Percentiles rank a stretch among this genome's conserved stretches.
Conservation (phyloP, 73 alveolate genomes). For the Paramecium sonneborni region DNA sequence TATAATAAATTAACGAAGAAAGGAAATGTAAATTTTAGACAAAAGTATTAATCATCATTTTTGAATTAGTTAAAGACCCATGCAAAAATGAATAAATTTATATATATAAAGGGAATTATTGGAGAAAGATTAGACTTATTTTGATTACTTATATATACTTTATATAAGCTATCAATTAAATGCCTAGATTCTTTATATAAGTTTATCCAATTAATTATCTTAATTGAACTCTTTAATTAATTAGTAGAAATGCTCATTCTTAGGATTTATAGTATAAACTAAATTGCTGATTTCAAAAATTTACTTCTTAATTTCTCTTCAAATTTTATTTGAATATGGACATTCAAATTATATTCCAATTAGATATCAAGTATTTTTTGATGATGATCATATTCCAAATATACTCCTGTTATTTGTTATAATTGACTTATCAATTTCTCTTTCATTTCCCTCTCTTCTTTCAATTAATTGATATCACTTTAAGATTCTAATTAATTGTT, state of each 20-base stretch:
- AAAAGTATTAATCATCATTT: conserved; percentile 78
- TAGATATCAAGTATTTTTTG: neutral
- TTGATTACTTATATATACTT: neutral
- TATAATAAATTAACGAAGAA: conserved; percentile 90
- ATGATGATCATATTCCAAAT: neutral
- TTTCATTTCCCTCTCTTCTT: neutral
- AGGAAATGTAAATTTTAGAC: conserved; percentile 74
- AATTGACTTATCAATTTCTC: neutral
- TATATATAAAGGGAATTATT: conserved; percentile 75
- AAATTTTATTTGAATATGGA: neutral
- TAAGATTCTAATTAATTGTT: neutral
- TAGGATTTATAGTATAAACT: neutral
- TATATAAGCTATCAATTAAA: neutral
- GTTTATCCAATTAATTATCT: neutral
- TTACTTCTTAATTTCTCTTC: conserved; percentile 15
- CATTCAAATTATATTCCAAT: neutral
- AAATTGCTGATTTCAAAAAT: neutral
- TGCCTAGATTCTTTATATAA: neutral
- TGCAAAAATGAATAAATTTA: conserved; percentile 67
- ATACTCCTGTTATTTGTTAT: neutral
- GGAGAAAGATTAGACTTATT: conserved; percentile 48
- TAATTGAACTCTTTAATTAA: neutral
- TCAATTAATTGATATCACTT: neutral
- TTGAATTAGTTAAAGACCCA: conserved; percentile 76
- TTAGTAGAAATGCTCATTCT: neutral